Percentiles rank a stretch among this genome's conserved stretches.
Evolutionary conservation across 192 early-diverging fungal species (phyloP).

Genomic region (Backusella luteola): DNA sequence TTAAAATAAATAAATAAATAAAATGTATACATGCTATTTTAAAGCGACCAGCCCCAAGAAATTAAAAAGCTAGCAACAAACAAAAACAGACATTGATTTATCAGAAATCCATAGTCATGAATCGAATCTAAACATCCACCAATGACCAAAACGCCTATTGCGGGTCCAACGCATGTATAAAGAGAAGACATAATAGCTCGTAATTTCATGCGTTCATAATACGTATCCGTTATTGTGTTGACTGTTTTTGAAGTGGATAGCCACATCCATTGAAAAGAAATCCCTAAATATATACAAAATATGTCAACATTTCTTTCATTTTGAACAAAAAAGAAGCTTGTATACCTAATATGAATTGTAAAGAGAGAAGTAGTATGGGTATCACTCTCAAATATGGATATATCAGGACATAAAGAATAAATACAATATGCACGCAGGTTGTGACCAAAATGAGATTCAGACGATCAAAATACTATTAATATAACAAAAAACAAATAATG

Average conservation of each 20-base stretch:
- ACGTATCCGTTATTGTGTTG: neutral
- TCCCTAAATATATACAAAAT: neutral
- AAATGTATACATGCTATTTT: neutral
- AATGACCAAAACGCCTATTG: neutral
- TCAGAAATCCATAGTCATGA: neutral
- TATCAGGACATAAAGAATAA: neutral
- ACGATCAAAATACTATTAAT: neutral
- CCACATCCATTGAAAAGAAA: neutral
- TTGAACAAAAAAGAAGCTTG: neutral
- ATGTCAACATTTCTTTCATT: neutral
- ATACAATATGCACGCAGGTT: neutral
- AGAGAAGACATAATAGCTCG: neutral
- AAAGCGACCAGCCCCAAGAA: neutral
- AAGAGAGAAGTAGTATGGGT: neutral
- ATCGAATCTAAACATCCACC: neutral
- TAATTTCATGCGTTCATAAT: neutral
- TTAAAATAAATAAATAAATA: neutral
- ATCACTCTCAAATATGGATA: neutral
- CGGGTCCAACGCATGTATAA: neutral
- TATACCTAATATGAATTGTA: neutral
- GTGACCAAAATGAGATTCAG: neutral
- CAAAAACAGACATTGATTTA: neutral
- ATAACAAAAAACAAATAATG: neutral
- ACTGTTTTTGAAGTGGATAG: constrained; percentile 1
- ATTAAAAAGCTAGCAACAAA: neutral